Evolutionary conservation across 805 yeast genomes (phyloP).

Genomic region (Saccharomycopsis synnaedendra): DNA sequence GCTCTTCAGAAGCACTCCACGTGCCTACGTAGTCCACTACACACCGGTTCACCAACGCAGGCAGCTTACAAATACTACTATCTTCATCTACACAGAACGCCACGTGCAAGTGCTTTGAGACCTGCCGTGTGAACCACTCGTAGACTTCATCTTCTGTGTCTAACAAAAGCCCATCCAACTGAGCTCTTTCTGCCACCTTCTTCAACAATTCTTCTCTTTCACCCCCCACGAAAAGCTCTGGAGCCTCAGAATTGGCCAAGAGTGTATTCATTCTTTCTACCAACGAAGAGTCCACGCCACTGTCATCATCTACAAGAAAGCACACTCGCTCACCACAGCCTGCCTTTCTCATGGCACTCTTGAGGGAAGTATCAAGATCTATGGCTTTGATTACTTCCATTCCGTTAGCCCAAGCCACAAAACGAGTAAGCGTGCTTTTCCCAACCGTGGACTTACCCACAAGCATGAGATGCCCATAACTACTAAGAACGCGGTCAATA

Average conservation of each 20-base stretch:
- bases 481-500: constrained; percentile 68
- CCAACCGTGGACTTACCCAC: constrained; percentile 82
- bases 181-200: constrained; percentile 44
- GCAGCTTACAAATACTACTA: constrained; percentile 53
- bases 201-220: constrained; percentile 43
- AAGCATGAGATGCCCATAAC: constrained; percentile 82
- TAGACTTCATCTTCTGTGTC: constrained; percentile 63
- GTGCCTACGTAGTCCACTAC: constrained; percentile 83
- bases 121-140: constrained; percentile 60
- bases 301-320: constrained; percentile 71
- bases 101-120: constrained; percentile 68
- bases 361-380: constrained; percentile 60
- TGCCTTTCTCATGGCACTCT: constrained; percentile 37
- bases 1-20: constrained; percentile 48
- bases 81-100: constrained; percentile 64
- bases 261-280: constrained; percentile 86
- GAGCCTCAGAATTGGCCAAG: constrained; percentile 88
- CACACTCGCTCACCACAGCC: constrained; percentile 56
- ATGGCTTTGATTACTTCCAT: constrained; percentile 41
- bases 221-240: constrained; percentile 77
- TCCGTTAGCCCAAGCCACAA: constrained; percentile 91
- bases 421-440: constrained; percentile 59
- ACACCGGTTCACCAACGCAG: constrained; percentile 85
- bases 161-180: constrained; percentile 46
- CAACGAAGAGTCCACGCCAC: constrained; percentile 64